A percentile compares a stretch with the other conserved stretches of the same genome.
Conservation (phyloP, 2,329 filamentous ascomycete species). For the Microcera coccophila region DNA sequence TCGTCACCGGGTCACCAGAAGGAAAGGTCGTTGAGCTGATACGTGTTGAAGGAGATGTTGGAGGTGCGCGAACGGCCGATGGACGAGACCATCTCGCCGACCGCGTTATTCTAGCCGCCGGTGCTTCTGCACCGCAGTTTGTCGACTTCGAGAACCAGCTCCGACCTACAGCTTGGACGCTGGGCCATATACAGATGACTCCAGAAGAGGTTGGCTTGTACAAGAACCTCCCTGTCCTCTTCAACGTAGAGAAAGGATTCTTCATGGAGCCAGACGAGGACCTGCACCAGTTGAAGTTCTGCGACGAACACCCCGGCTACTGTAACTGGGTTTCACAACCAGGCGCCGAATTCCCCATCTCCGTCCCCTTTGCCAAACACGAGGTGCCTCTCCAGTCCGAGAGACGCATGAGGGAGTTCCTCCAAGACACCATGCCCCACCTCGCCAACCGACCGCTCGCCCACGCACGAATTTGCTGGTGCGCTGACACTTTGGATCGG, state of each 20-base stretch:
- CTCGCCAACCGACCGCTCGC: conserved; percentile 12
- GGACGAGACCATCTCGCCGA: conserved; percentile 8
- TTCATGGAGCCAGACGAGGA: conserved; percentile 20
- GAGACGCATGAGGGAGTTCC: conserved; percentile 5
- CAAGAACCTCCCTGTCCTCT: conserved; percentile 12
- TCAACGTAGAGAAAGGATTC: conserved; percentile 17
- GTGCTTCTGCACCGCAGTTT: conserved; percentile 13
- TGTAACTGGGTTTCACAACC: conserved; percentile 14
- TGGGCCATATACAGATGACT: conserved; percentile 17
- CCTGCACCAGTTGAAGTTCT: conserved; percentile 15
- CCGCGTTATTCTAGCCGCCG: neutral
- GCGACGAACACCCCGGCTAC: conserved; percentile 16
- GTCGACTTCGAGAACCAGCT: conserved; percentile 20
- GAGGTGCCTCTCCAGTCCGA: conserved; percentile 13
- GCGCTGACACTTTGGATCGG: conserved; percentile 13
- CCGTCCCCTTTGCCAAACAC: conserved; percentile 15
- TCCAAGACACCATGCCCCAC: conserved; percentile 10
- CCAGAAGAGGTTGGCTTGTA: conserved; percentile 8
- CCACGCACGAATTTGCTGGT: conserved; percentile 18
- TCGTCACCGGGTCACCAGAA: conserved; percentile 8
- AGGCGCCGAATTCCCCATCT: neutral
- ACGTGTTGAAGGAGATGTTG: conserved; percentile 8
- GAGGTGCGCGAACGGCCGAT: conserved; percentile 11
- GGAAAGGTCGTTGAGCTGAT: conserved; percentile 4
- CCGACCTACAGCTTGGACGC: conserved; percentile 12